A percentile compares a stretch with the other conserved stretches of the same genome.
Conservation (phyloP, 345 rosid species). For the Arabidopsis arenosa region DNA sequence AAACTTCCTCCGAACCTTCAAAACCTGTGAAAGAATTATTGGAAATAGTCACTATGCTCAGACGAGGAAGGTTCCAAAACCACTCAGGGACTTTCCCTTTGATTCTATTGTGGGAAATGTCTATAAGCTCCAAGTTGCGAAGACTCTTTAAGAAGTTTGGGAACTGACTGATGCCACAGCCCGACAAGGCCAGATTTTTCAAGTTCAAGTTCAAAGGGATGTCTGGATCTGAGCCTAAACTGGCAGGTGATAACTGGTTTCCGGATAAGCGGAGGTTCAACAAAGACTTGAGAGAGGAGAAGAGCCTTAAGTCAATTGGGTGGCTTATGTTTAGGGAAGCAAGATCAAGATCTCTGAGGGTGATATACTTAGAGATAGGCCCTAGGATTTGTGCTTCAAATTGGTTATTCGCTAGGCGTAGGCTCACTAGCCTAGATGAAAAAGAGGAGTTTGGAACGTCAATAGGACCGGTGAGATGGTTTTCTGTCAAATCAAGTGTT, state of each 20-base stretch:
- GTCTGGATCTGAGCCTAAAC: neutral
- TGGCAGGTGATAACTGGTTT: neutral
- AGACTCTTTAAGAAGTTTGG: neutral
- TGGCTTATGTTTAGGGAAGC: conserved; percentile 21
- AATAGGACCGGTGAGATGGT: neutral
- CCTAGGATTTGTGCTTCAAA: neutral
- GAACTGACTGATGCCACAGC: neutral
- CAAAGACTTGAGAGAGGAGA: conserved; percentile 23
- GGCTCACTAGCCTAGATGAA: neutral
- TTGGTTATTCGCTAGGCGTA: neutral
- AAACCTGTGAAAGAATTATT: neutral
- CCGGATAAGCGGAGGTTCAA: neutral
- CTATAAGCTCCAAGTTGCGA: neutral
- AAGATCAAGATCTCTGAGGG: neutral
- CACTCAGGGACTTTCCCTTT: conserved; percentile 9
- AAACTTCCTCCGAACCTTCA: neutral
- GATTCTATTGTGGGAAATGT: neutral
- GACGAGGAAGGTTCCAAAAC: conserved; percentile 8
- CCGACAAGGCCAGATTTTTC: neutral
- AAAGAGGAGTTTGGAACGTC: neutral
- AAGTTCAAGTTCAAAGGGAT: neutral
- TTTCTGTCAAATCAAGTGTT: neutral
- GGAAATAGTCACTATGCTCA: neutral
- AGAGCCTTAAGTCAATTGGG: conserved; percentile 8
- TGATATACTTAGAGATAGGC: conserved; percentile 5